Conservation (phyloP, 331 rosid species). For the Arachis monticola region DNA sequence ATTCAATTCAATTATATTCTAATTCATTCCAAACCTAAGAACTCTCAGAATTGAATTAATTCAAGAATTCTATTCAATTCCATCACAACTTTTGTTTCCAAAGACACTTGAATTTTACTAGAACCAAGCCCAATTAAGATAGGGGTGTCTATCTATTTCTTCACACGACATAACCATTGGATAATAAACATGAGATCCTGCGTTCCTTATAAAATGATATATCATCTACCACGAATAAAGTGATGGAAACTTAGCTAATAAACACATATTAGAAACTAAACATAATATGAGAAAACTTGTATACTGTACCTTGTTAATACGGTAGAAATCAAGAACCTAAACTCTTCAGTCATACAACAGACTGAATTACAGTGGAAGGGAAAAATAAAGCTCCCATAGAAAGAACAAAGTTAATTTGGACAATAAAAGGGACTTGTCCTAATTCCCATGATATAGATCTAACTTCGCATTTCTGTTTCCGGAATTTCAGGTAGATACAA, state of each 20-base stretch:
- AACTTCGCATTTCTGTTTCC: conserved; percentile 1
- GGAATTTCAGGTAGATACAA: background rate
- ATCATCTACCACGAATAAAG: conserved; percentile 15
- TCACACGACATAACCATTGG: background rate
- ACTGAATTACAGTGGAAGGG: conserved; percentile 22
- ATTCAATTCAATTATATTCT: no score
- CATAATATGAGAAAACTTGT: conserved; percentile 6
- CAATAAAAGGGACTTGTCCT: background rate
- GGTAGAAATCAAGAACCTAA: background rate
- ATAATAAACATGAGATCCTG: background rate
- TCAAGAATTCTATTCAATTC: no score
- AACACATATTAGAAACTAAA: conserved; percentile 18
- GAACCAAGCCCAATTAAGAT: background rate
- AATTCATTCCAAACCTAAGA: no score
- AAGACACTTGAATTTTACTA: background rate
- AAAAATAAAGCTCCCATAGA: conserved; percentile 4
- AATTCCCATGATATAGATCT: conserved; percentile 31
- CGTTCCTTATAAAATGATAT: conserved; percentile 1
- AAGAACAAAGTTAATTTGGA: conserved; percentile 3
- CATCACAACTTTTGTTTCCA: no score
- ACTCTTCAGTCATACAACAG: background rate
- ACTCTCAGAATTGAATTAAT: no score
- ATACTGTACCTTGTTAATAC: background rate
- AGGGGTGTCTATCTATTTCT: background rate
- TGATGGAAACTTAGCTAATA: background rate